A percentile compares a stretch with the other conserved stretches of the same genome.
phyloP scores from a whole-genome alignment of 371 early-diverging fungal genomes.

The Saksenaea vasiformis region DNA sequence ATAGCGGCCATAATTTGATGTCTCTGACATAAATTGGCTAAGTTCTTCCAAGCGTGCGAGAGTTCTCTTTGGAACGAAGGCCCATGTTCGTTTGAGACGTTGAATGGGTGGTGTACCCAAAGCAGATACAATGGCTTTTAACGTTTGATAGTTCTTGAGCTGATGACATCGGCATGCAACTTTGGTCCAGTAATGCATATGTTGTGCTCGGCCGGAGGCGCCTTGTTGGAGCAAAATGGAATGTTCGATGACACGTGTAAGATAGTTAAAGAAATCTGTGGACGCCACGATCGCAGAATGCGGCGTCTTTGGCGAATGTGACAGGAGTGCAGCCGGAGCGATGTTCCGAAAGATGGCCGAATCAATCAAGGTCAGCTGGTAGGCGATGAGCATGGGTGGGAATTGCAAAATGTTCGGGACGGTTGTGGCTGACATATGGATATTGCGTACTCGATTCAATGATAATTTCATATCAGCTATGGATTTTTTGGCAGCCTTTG shows the following conservation, averaged over 20 bases:
- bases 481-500: slow-evolving; percentile 1
- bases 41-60: slow-evolving; percentile 55
- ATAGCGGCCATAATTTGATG: slow-evolving; percentile 70
- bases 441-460: slow-evolving; percentile 44
- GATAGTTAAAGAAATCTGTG: slow-evolving; percentile 82
- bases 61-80: slow-evolving; percentile 67
- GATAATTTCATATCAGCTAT: slow-evolving; percentile 40
- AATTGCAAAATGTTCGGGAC: slow-evolving; percentile 64
- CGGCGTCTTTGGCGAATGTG: slow-evolving; percentile 67
- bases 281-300: slow-evolving; percentile 69
- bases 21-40: slow-evolving; percentile 66
- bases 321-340: slow-evolving; percentile 58
- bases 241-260: slow-evolving; percentile 74
- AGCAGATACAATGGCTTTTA: slow-evolving; percentile 74
- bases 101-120: slow-evolving; percentile 76
- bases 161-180: slow-evolving; percentile 63
- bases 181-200: slow-evolving; percentile 75
- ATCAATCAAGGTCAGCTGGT: slow-evolving; percentile 75
- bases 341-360: slow-evolving; percentile 71
- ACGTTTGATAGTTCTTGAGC: slow-evolving; percentile 70
- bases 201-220: slow-evolving; percentile 64
- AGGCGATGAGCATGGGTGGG: slow-evolving; percentile 68
- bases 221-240: slow-evolving; percentile 66
- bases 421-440: slow-evolving; percentile 52
- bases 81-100: slow-evolving; percentile 77